Evolutionary conservation across 75 land plant species (phyloP).

Genomic region (Selaginella moellendorffii): DNA sequence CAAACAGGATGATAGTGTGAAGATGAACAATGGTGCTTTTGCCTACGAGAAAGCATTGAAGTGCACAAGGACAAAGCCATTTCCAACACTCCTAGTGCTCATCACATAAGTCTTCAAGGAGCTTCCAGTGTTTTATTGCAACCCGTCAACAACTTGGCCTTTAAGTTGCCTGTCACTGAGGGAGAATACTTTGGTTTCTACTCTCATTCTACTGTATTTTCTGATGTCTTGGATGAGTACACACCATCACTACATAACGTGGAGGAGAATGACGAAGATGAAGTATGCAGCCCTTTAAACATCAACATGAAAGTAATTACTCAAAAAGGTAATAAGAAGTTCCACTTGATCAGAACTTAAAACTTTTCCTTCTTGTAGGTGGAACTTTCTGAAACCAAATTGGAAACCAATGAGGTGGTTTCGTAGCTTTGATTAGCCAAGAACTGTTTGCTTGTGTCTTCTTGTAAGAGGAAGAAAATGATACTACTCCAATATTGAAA

Average conservation of each 20-base stretch:
- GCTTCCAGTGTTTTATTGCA: no score
- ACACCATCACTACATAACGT: no score
- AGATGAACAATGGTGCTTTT: no score
- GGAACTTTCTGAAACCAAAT: background rate
- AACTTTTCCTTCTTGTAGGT: background rate
- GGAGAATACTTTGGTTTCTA: no score
- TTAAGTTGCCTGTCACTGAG: no score
- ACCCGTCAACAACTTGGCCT: no score
- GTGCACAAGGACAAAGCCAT: no score
- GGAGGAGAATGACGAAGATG: background rate
- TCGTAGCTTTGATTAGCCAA: background rate
- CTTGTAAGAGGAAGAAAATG: background rate
- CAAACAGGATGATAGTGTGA: no score
- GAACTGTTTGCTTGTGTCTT: background rate
- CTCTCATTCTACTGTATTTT: background rate
- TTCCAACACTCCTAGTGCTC: no score
- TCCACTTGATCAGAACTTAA: background rate
- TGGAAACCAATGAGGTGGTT: background rate
- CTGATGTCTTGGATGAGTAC: background rate
- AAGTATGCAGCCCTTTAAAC: background rate
- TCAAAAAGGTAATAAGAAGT: background rate
- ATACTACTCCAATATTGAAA: no score
- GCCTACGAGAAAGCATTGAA: no score
- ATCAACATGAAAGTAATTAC: background rate
- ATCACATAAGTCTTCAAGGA: no score